Percentiles rank a stretch among this genome's conserved stretches.
These are phyloP conservation scores for Tetradesmus obliquus DNA, from an alignment of 139 green algal genomes.

Conservation along the genomic window DNA sequence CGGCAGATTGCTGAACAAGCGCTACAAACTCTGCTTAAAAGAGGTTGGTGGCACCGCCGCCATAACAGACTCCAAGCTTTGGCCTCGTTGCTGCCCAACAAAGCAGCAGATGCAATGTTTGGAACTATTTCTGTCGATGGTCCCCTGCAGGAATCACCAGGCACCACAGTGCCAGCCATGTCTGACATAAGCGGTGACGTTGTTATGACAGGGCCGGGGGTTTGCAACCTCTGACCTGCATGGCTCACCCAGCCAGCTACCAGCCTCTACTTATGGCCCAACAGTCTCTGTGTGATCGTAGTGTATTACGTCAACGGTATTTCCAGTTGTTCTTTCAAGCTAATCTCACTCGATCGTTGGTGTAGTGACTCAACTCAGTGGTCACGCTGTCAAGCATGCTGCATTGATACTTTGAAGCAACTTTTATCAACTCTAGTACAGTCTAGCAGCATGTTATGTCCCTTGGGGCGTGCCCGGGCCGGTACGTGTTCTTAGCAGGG, in stretches of 20 bases:
- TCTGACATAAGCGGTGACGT: background rate
- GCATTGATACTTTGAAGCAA: background rate
- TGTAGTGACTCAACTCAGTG: background rate
- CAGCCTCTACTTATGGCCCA: too few species aligned
- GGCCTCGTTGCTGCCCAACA: too few species aligned
- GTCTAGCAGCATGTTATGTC: background rate
- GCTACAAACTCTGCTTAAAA: background rate
- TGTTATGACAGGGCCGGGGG: background rate
- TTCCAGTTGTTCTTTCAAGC: background rate
- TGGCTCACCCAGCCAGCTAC: background rate
- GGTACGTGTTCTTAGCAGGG: background rate
- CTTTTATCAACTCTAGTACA: background rate
- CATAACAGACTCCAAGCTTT: too few species aligned
- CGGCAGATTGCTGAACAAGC: background rate
- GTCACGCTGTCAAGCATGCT: background rate
- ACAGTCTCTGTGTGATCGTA: too few species aligned
- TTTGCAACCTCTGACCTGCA: background rate
- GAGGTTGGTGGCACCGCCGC: background rate
- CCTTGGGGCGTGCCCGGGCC: background rate
- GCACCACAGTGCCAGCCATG: too few species aligned
- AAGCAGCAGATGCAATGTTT: too few species aligned
- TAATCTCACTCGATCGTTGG: background rate
- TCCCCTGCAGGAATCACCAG: too few species aligned
- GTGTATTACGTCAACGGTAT: too few species aligned
- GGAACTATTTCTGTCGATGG: too few species aligned